Conservation (phyloP, 2,329 filamentous ascomycete genomes). For the Fusarium sp. region DNA sequence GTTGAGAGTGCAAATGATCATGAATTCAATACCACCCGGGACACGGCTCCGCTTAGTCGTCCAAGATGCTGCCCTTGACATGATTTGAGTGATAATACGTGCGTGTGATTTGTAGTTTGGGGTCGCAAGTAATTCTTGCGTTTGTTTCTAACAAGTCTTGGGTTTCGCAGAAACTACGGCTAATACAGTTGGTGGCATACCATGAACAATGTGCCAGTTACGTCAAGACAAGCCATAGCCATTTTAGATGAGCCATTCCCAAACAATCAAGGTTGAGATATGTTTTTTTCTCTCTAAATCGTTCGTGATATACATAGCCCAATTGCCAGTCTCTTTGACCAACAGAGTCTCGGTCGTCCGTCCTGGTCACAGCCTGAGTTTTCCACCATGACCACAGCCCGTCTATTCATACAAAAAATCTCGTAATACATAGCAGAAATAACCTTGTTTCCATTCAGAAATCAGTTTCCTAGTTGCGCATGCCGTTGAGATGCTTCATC, state of each 20-base stretch:
- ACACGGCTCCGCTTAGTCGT: constrained; percentile 19
- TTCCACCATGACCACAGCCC: constrained; percentile 1
- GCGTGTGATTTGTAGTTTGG: background rate
- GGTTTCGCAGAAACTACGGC: too few relatives aligned
- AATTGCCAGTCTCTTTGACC: constrained; percentile 4
- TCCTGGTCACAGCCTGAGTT: background rate
- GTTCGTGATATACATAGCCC: constrained; percentile 21
- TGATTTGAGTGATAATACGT: background rate
- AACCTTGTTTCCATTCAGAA: background rate
- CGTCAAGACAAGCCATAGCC: background rate
- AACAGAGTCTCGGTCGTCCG: background rate
- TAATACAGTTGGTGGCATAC: background rate
- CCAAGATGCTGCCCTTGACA: background rate
- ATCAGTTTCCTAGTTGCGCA: constrained; percentile 50
- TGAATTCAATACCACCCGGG: constrained; percentile 48
- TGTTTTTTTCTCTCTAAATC: background rate
- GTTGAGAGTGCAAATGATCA: constrained; percentile 50
- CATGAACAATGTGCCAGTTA: background rate
- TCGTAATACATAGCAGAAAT: constrained; percentile 5
- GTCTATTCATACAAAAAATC: constrained; percentile 32
- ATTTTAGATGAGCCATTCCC: background rate
- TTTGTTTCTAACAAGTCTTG: background rate
- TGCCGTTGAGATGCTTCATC: constrained; percentile 81
- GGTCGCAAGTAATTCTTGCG: background rate
- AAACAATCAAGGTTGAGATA: background rate